Conservation (phyloP, 495 filamentous ascomycete species). For the Wilcoxina mikolae region DNA sequence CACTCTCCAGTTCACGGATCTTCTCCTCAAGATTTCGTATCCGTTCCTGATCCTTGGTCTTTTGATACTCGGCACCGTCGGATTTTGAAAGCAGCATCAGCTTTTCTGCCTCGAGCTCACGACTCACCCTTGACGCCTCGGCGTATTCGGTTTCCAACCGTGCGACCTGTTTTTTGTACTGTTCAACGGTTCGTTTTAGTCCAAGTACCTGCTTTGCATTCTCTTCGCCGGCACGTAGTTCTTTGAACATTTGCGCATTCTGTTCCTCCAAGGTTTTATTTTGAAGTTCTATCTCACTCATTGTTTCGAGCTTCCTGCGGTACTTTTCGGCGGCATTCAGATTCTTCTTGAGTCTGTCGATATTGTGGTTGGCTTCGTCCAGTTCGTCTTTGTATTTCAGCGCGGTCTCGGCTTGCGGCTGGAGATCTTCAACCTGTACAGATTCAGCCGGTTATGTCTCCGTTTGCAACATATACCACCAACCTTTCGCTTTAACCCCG, state of each 20-base stretch:
- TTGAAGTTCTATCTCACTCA: conserved; percentile 27
- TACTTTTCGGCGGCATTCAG: conserved; percentile 29
- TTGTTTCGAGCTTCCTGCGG: conserved; percentile 27
- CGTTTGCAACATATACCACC: not conserved
- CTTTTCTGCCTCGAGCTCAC: conserved; percentile 19
- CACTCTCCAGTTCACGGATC: conserved; percentile 43
- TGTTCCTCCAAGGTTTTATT: conserved; percentile 25
- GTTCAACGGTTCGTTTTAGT: conserved; percentile 26
- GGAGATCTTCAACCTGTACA: conserved; percentile 21
- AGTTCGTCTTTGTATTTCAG: conserved; percentile 29
- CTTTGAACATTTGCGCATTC: conserved; percentile 21
- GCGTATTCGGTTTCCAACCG: conserved; percentile 25
- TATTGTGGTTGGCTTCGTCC: conserved; percentile 27
- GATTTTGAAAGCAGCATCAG: conserved; percentile 25
- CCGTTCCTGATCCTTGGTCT: conserved; percentile 28
- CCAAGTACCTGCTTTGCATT: conserved; percentile 26
- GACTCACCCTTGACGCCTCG: conserved; percentile 20
- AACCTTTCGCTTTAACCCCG: conserved; percentile 21
- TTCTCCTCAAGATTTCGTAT: conserved; percentile 36
- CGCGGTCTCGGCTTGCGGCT: conserved; percentile 21
- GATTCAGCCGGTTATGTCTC: not conserved
- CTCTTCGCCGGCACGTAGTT: conserved; percentile 24
- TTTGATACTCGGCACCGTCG: conserved; percentile 25
- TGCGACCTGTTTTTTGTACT: conserved; percentile 28
- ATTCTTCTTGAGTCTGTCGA: conserved; percentile 26